phyloP scores from a whole-genome alignment of 352 stramenopile genomes.

The Thalassiosira gravida region DNA sequence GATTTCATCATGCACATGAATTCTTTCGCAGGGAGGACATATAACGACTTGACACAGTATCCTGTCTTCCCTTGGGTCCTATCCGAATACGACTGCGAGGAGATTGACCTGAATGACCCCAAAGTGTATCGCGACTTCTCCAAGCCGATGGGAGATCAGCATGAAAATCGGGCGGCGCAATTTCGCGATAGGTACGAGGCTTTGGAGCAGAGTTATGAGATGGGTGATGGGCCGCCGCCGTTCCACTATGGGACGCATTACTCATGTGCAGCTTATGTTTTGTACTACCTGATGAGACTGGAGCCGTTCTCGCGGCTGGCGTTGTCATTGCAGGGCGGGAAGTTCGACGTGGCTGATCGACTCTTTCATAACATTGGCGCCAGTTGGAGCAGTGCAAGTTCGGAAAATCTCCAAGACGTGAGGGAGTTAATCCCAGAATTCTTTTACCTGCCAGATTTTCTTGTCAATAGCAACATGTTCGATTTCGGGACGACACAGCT shows the following conservation, averaged over 20 bases:
- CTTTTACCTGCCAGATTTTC: conserved; percentile 89
- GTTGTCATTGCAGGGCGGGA: conserved; percentile 93
- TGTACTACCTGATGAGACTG: conserved; percentile 98
- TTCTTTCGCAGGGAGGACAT: conserved; percentile 91
- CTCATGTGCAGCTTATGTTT: conserved; percentile 92
- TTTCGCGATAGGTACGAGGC: conserved; percentile 93
- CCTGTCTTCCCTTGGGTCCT: conserved; percentile 99
- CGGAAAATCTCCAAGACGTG: conserved; percentile 89
- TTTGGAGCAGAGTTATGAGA: conserved; percentile 88
- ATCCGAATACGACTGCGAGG: conserved; percentile 93
- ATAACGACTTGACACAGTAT: conserved; percentile 94
- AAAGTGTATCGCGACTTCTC: conserved; percentile 93
- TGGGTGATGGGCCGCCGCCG: conserved; percentile 88
- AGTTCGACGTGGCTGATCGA: conserved; percentile 94
- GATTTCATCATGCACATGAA: conserved; percentile 97
- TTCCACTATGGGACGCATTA: conserved; percentile 99
- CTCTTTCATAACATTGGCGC: conserved; percentile 94
- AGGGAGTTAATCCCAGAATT: conserved; percentile 89
- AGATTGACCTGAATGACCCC: conserved; percentile 93
- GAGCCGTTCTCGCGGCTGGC: conserved; percentile 96
- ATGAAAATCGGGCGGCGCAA: conserved; percentile 89
- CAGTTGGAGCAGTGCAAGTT: conserved; percentile 92
- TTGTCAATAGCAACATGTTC: conserved; percentile 89
- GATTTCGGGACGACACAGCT: conserved; percentile 88
- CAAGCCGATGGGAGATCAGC: conserved; percentile 97